Evolutionary conservation across 306 rosid genomes (phyloP), one percentile per base, ranked within the genome.

Genomic region (barrel medic (Medicago truncatula)): DNA sequence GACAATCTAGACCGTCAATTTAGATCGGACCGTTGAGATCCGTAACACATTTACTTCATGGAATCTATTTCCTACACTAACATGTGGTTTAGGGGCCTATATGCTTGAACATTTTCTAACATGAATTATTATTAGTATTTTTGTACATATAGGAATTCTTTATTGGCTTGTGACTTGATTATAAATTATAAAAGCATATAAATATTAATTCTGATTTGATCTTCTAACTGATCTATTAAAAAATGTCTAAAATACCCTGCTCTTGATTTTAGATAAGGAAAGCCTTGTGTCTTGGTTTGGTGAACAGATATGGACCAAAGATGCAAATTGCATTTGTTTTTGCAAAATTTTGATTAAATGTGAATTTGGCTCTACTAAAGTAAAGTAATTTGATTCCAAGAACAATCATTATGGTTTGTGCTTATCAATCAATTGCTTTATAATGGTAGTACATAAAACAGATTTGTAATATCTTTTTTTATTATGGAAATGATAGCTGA

Each of bases 161-260:
- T 40, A 68, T 65, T 34, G 21, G 67, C 69, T 46, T 25, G 17
- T 61, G 23, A 60, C 84, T 52, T 74, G 4, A 41, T 85, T 58
- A 31, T 67, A 4, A 15, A 57, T 52, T 28, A 31, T 46, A 25
- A 74, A 43, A 74, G 67, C 67, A 64, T 72, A 70, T 31, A 66
- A 62, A 17, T 61, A 43, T 28, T 14, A 8, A 14, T 67, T 23
- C 1, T 69, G 84, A 85, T 78, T 65, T 52, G 87, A 83, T 78
- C 52, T 50, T 61, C 52, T 34, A 78, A 69, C 85, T 49, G 57
- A 76, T 71, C 38, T 25, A 4, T 1, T 15, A 0, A 3, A 49
- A 75, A 75, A 66, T 81, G 58, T 76, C 83, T 11, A 46, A 72
- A 81, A 6, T 80, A 59, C 44, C 92, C 87, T 67, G 56, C 54